phyloP scores from a whole-genome alignment of 345 rosid genomes.

The Erysimum cheiranthoides region DNA sequence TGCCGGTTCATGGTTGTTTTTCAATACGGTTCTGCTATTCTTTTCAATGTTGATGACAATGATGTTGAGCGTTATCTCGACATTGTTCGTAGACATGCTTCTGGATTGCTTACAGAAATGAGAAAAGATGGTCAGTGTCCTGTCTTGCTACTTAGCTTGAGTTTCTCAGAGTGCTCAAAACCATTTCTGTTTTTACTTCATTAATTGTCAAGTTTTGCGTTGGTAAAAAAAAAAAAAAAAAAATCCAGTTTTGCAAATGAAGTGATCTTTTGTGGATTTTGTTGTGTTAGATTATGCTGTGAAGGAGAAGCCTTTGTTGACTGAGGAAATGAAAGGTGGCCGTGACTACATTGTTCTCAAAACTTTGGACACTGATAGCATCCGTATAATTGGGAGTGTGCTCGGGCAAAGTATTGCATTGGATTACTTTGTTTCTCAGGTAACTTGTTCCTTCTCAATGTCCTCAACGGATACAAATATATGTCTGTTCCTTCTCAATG shows the following conservation, averaged over 20 bases:
- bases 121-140: conserved; percentile 72
- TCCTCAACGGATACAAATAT: conserved; percentile 13
- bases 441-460: conserved; percentile 38
- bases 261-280: background rate
- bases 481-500: conserved; percentile 8
- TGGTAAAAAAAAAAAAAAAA: too few relatives aligned
- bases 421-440: conserved; percentile 97
- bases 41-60: conserved; percentile 77
- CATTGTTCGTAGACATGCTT: conserved; percentile 73
- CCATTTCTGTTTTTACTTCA: conserved; percentile 1
- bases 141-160: background rate
- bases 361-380: conserved; percentile 77
- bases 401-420: conserved; percentile 94
- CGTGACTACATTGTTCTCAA: conserved; percentile 78
- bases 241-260: conserved; percentile 6
- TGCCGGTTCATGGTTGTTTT: conserved; percentile 80
- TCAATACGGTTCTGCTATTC: conserved; percentile 92
- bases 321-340: conserved; percentile 84
- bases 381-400: conserved; percentile 89
- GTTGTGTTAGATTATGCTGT: conserved; percentile 75
- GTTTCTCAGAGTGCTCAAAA: background rate
- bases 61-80: conserved; percentile 71
- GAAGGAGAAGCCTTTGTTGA: conserved; percentile 77
- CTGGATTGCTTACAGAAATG: conserved; percentile 81
- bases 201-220: conserved; percentile 8